Evolutionary conservation across 768 basidiomycete genomes (phyloP), one percentile per base, ranked within the genome.

Genomic region (Dioszegia crocea): DNA sequence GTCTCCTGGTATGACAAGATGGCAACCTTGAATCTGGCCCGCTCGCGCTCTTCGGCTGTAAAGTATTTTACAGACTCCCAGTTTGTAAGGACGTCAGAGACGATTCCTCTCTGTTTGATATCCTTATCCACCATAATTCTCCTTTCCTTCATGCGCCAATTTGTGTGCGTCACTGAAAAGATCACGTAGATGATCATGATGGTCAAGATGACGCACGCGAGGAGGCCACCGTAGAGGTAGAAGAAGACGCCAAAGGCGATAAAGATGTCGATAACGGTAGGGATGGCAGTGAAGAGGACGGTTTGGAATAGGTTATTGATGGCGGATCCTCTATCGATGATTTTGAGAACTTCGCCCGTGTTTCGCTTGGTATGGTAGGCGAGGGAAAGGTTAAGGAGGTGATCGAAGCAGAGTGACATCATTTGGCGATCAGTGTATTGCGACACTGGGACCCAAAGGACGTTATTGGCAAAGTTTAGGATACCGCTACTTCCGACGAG

Each of bases 391-490:
- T 89, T 88, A 10, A 97, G 81, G 1, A 96, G 78, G 68, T 94
- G 92, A 60, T 91, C 84, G 77, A 88, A 89, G 10, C 90, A 87
- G 52, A 92, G 80, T 67, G 85, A 82, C 1, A 86, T 87, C 90
- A 94, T 92, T 76, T 89, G 88, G 67, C 86, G 79, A 71, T 93
- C 89, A 0, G 88, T 89, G 73, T 85, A 88, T 76, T 91, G 89
- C 83, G 91, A 88, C 41, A 98, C 87, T 1, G 91, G 89, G 1
- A 86, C 83, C 88, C 90, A 93, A 19, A 70, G 61, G 21, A 74
- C 53, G 27, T 74, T 69, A 24, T 68, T 63, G 27, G 71, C 54
- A 16, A 77, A 71, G 44, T 57, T 56, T 23, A 66, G 45, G 23
- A 94, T 77, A 24, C 91, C 91, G 23, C 88, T 88, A 53, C 82